phyloP scores from a whole-genome alignment of 2,329 filamentous ascomycete species.

The Aspergillus sp. region DNA sequence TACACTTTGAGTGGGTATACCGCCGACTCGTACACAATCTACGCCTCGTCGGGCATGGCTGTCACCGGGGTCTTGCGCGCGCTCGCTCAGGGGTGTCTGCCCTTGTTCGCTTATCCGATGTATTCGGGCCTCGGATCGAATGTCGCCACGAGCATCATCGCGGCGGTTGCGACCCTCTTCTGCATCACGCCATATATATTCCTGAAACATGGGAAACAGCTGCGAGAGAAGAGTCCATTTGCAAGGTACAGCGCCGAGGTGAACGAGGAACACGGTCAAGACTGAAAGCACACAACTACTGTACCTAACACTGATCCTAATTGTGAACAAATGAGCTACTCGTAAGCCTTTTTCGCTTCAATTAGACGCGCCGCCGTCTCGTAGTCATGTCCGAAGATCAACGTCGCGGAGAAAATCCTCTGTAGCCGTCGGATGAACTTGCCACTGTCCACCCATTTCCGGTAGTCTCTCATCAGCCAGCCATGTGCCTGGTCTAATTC shows the following conservation, averaged over 20 bases:
- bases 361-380: constrained; percentile 14
- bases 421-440: constrained; percentile 41
- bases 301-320: background rate
- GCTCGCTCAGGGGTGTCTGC: constrained; percentile 16
- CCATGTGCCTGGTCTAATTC: constrained; percentile 41
- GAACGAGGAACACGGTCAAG: background rate
- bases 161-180: constrained; percentile 23
- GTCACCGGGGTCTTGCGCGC: constrained; percentile 14
- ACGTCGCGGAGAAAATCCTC: constrained; percentile 33
- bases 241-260: constrained; percentile 35
- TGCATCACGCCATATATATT: constrained; percentile 22
- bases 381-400: constrained; percentile 41
- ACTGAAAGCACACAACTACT: background rate
- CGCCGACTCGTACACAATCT: constrained; percentile 23
- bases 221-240: constrained; percentile 21
- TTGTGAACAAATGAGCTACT: background rate
- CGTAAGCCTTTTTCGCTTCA: constrained; percentile 10
- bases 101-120: constrained; percentile 22
- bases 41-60: constrained; percentile 21
- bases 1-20: constrained; percentile 20
- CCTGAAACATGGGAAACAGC: constrained; percentile 17
- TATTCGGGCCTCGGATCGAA: constrained; percentile 20
- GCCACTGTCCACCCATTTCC: constrained; percentile 41
- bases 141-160: constrained; percentile 21
- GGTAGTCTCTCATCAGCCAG: constrained; percentile 43